phyloP scores from a whole-genome alignment of 2,329 filamentous ascomycete genomes.

The Colletotrichum liriopes region DNA sequence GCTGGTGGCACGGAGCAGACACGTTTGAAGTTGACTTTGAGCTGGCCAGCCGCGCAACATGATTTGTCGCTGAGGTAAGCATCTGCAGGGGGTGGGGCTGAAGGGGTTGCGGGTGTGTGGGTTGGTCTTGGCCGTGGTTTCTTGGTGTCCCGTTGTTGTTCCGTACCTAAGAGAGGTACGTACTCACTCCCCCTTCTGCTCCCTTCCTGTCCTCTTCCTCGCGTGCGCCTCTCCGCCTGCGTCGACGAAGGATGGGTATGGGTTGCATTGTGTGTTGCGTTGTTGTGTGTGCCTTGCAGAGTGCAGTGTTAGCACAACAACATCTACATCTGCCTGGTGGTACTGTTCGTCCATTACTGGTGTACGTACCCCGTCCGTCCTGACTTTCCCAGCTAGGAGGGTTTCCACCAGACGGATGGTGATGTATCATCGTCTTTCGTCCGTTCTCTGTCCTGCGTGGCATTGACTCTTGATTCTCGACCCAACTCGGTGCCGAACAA shows the following conservation, averaged over 20 bases:
- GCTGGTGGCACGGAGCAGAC: conserved; percentile 48
- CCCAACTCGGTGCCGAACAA: conserved; percentile 12
- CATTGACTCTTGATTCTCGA: background rate
- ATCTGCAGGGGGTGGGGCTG: conserved; percentile 42
- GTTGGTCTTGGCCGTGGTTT: conserved; percentile 17
- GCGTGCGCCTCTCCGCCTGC: background rate
- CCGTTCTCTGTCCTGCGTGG: background rate
- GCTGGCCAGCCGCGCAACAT: conserved; percentile 47
- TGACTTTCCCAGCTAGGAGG: conserved; percentile 1
- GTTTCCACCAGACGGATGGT: background rate
- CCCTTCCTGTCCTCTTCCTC: background rate
- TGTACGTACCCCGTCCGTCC: background rate
- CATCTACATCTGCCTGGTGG: background rate
- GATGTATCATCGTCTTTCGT: background rate
- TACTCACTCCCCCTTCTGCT: background rate
- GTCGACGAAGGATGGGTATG: conserved; percentile 6
- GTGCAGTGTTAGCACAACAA: conserved; percentile 4
- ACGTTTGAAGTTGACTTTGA: conserved; percentile 61
- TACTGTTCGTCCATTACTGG: background rate
- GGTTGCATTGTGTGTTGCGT: conserved; percentile 18
- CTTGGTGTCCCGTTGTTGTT: conserved; percentile 7
- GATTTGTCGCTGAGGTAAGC: conserved; percentile 51
- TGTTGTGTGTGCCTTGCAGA: conserved; percentile 12
- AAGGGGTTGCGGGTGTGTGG: conserved; percentile 43
- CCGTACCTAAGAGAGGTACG: conserved; percentile 2